Base-by-base conservation (phyloP, 208 protist species). In the Acanthamoeba triangularis region DNA sequence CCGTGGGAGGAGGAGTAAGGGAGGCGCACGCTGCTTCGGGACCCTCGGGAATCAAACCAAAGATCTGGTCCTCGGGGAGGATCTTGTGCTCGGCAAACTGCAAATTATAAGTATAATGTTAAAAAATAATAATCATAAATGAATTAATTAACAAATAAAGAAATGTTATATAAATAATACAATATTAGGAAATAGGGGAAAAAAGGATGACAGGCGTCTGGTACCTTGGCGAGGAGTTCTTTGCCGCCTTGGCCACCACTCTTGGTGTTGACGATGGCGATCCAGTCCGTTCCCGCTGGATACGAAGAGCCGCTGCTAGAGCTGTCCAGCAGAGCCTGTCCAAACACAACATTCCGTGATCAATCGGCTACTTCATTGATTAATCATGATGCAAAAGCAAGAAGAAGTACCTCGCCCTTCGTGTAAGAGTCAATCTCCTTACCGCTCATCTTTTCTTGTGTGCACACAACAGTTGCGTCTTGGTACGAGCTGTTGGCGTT, bases 261-360 rank as follows among this genome's bases (percentile, higher is more conserved):
- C 85, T 92, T 92, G 85, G 85, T 92, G 59, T 92, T 92, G 25
- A 92, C 74, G 85, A 92, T 76, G 41, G 85, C 85, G n/a, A 92
- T 74, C 85, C 85, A 92, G 33, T 92, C 85, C 7, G 76, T 84
- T 14, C 47, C 78, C 33, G 78, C 78, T 20, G 47, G 47, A 41
- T 41, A 87, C 14, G 78, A 63, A 82, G 74, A 82, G 74, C 63
- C n/a, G 20, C 28, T 35, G 67, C 67, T 41, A 3, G 67, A 74
- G n/a, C 30, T 74, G 67, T 74, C 67, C 20, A 44, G 67, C 30
- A 23, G 18, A 1, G 37, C 37, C 37, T 41, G 3, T 41, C 37
- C 37, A 41, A 41, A 41, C 59, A 28, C 0, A 1, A 65, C 14
- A 65, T 28, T 3, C 1, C 59, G 25, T n/a, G 1, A 65, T 7